Base-by-base conservation (phyloP, 2,329 filamentous ascomycete species). In the Aureobasidium namibiae region DNA sequence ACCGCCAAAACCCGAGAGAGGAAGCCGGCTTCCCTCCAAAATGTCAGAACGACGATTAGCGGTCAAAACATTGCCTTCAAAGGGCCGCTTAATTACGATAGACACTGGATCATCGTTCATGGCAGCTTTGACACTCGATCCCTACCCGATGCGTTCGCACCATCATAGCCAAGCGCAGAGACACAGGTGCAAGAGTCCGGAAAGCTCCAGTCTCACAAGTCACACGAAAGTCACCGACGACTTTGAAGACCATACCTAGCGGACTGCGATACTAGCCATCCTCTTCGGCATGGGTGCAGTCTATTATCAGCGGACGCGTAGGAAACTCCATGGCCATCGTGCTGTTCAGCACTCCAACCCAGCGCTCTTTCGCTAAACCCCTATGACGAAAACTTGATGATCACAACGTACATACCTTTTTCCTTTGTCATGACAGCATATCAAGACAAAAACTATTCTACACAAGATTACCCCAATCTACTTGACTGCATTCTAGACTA, bases 391-490 rank as follows among this genome's bases (percentile, higher is more conserved):
- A 3, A 16, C 4, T 9, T 18, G 2, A 53, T 24, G 49, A 53
- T 10, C 23, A n/a, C 14, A 53, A 39, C 18, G 4, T 53, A 41
- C 6, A 53, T 38, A 52, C 21, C 5, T n/a, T 10, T 53, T 31
- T 53, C 49, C 34, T 53, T 53, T 53, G 49, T 53, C 10, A 41
- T 14, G 36, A 53, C 21, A 52, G 48, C 48, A 52, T 52, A 26
- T 52, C 4, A 29, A 11, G 4, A 24, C 14, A 52, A 34, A 14
- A 26, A 39, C n/a, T n/a, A n/a, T n/a, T n/a, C n/a, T n/a, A n/a
- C n/a, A n/a, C n/a, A n/a, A n/a, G n/a, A 31, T 5, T 31, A 31
- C 10, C 29, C 41, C 36, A 41, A 38, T 16, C 5, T 21, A 4
- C 9, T 23, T 6, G 11, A 46, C 26, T 21, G 2, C 26, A 31